These are phyloP conservation scores for Solioccasus polychromus DNA, from an alignment of 768 basidiomycete species.

Conservation along the genomic window DNA sequence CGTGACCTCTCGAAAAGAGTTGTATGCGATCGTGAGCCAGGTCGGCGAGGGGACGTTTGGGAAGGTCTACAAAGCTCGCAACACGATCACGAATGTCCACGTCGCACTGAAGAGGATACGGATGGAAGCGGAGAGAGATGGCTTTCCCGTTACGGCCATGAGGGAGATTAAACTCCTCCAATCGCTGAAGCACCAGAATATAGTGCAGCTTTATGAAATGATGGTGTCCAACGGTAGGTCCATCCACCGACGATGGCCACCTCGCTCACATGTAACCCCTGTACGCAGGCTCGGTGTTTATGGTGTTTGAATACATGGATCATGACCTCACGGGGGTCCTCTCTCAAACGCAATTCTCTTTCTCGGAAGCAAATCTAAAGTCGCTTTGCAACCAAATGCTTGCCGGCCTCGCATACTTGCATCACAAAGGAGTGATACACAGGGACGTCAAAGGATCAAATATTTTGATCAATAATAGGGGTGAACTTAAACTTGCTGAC, in stretches of 20 bases:
- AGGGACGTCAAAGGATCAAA: conserved; percentile 99
- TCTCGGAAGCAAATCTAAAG: conserved; percentile 87
- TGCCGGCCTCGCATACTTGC: conserved; percentile 88
- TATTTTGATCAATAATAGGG: conserved; percentile 86
- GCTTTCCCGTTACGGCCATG: conserved; percentile 99
- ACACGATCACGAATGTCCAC: conserved; percentile 66
- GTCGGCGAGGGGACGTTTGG: conserved; percentile 99
- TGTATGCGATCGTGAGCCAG: conserved; percentile 87
- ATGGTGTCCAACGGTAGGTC: conserved; percentile 92
- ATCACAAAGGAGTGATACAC: conserved; percentile 94
- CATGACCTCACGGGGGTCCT: conserved; percentile 95
- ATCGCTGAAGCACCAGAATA: conserved; percentile 83
- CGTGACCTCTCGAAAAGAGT: conserved; percentile 41
- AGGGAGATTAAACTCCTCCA: conserved; percentile 98
- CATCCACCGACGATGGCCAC: neutral
- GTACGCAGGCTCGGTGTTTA: conserved; percentile 85
- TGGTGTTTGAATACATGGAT: conserved; percentile 99
- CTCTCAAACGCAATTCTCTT: conserved; percentile 84
- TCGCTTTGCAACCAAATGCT: conserved; percentile 97
- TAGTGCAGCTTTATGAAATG: conserved; percentile 93
- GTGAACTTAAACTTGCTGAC: conserved; percentile 94
- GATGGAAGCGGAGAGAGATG: conserved; percentile 97
- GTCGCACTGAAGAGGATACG: conserved; percentile 96
- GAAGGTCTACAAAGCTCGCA: conserved; percentile 95
- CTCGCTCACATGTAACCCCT: conserved; percentile 14